Percentiles rank a stretch among this genome's conserved stretches.
phyloP scores from a whole-genome alignment of 768 basidiomycete genomes.

The Dacryopinax primogenitus region DNA sequence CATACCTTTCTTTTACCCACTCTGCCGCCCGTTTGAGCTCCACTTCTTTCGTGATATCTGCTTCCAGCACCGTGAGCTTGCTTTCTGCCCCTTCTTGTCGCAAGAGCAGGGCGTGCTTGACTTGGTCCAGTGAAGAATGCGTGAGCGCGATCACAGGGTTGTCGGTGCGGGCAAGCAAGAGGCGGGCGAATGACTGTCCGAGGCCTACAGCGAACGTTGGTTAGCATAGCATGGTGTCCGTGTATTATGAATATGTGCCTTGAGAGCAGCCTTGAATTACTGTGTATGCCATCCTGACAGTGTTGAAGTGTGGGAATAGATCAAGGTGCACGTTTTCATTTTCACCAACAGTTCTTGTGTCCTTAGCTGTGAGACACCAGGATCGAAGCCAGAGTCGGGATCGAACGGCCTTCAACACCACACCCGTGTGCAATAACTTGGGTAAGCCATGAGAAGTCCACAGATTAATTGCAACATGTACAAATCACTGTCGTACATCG shows the following conservation, averaged over 20 bases:
- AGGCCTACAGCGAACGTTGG: conserved; percentile 19
- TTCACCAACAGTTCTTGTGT: too few species aligned
- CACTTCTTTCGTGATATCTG: conserved; percentile 27
- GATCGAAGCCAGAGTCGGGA: too few species aligned
- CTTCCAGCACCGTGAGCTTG: conserved; percentile 23
- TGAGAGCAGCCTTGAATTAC: conserved; percentile 20
- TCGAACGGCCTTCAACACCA: too few species aligned
- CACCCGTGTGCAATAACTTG: too few species aligned
- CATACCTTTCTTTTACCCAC: conserved; percentile 24
- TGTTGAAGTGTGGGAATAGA: too few species aligned
- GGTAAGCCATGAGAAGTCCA: too few species aligned
- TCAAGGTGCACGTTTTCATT: too few species aligned
- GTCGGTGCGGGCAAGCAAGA: conserved; percentile 25
- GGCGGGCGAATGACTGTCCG: conserved; percentile 24
- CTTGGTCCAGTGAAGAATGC: conserved; percentile 9
- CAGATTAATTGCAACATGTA: too few species aligned
- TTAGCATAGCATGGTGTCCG: conserved; percentile 11
- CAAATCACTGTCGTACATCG: too few species aligned
- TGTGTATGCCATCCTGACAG: conserved; percentile 16
- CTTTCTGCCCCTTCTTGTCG: conserved; percentile 9
- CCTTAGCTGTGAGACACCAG: too few species aligned
- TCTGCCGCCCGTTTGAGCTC: conserved; percentile 26
- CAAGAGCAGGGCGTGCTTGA: conserved; percentile 16
- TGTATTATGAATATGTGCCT: conserved; percentile 5
- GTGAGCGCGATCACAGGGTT: conserved; percentile 28